Evolutionary conservation across 106 monocot genomes (phyloP), one percentile per base, ranked within the genome.

Genomic region (Chionographis japonica): DNA sequence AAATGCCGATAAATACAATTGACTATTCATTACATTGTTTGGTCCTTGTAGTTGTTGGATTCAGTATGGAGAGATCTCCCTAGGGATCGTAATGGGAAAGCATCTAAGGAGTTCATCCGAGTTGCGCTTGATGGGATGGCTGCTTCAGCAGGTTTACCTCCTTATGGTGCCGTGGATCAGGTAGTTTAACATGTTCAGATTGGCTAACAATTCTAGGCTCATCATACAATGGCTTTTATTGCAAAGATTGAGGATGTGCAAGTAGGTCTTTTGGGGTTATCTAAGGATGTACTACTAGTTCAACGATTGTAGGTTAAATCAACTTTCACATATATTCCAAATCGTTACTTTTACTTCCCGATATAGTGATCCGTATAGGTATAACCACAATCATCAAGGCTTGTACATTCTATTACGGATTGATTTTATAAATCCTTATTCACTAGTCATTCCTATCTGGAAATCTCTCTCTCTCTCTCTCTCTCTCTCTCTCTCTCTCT

Each of bases 91-190:
- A 18, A 72, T 63, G 66, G 76, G 12, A 80, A 75, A 69, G 35
- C 53, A 10, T 77, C 79, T 0, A 87, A 77, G 70, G 85, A 90
- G 16, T 83, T 73, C 56, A 72, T 90, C 6, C 83, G 81, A 62
- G 54, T 75, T 40, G 85, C 80, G 63, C 66, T 88, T 8, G 90
- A 93, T 72, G 66, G 66, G 38, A 76, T 90, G 20, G 83, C 90
- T 62, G 62, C 84, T 58, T 89, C 87, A 14, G 83, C 83, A 42
- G 65, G 70, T 38, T 73, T 92, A 67, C 92, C 92, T 61, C 81
- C 83, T 70, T 81, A 73, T 68, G 90, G 92, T 35, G 80, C 87
- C 52, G 73, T 93, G 20, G 19, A 60, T 56, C 50, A 90, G 87
- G 93, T 90, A 74, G 7, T 46, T 35, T 15, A 27, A 14, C 8